phyloP scores from a whole-genome alignment of 2,329 filamentous ascomycete species.

The Rhexocercosporidium sp. region DNA sequence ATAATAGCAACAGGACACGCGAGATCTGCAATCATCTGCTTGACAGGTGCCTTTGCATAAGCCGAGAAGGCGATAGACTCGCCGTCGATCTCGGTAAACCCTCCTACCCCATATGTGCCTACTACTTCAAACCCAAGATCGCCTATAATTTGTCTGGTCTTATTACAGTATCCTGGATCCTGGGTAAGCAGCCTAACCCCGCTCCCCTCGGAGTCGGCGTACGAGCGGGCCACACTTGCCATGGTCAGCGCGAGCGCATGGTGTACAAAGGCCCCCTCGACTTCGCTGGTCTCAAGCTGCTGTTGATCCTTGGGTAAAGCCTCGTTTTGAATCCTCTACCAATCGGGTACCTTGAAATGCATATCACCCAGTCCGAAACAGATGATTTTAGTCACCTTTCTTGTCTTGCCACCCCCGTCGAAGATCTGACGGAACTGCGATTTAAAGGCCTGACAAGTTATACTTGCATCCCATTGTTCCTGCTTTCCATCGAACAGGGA shows the following conservation, averaged over 20 bases:
- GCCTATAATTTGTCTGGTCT: conserved; percentile 30
- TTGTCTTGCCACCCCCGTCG: too few relatives aligned
- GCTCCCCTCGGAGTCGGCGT: conserved; percentile 6
- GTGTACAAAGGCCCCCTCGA: conserved; percentile 28
- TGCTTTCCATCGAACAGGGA: conserved; percentile 29
- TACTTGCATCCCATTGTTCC: conserved; percentile 33
- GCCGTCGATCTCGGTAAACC: conserved; percentile 46
- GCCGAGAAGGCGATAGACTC: conserved; percentile 46
- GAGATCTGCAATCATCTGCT: conserved; percentile 47
- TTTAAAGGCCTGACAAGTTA: conserved; percentile 32
- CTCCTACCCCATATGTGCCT: conserved; percentile 39
- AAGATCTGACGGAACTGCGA: conserved; percentile 30
- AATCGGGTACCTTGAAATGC: conserved; percentile 29
- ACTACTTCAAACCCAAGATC: conserved; percentile 36
- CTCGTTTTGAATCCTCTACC: conserved; percentile 31
- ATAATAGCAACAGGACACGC: conserved; percentile 40
- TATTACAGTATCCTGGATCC: conserved; percentile 34
- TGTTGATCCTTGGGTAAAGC: conserved; percentile 2
- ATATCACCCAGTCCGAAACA: conserved; percentile 40
- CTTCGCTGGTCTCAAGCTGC: conserved; percentile 24
- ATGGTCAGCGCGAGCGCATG: conserved; percentile 38
- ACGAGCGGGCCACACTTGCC: conserved; percentile 27
- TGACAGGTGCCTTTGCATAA: conserved; percentile 43
- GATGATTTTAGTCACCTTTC: conserved; percentile 37
- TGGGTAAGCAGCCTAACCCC: conserved; percentile 35